Base-by-base conservation (phyloP, 202 grass and related monocot species). In the Elaeis oleifera region DNA sequence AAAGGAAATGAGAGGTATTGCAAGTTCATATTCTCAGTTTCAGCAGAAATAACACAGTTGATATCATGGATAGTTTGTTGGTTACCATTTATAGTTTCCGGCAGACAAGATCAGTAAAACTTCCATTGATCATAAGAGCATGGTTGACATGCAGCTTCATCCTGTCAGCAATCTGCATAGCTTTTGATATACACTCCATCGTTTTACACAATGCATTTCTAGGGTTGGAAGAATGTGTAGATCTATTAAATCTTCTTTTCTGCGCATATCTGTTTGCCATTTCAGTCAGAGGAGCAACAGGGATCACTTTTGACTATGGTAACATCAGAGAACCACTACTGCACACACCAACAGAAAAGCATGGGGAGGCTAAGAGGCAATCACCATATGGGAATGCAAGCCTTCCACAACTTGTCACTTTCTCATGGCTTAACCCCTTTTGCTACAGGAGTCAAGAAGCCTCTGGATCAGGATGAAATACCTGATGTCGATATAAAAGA, bases 351-450 rank as follows among this genome's bases (percentile, higher is more conserved):
- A 39, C 53, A 50, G 84, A 70, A 66, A 71, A 79, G 32, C 77
- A 77, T 24, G 53, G 24, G 62, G 87, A 88, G 75, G 78, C 19
- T 11, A 83, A 81, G 73, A 84, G 78, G 44, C 20, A 61, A 68
- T 80, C 81, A 56, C 69, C 75, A 55, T 99, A 99, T 61, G 74
- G 72, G 64, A 80, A 58, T 53, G 81, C 94, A 60, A 86, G 21
- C 69, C 56, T 86, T 74, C 50, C 73, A 29, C 81, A 91, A 60
- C 82, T 97, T 16, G 77, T 92, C 28, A 99, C 94, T 16, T 92
- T 92, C 78, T 92, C 88, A 59, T 97, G 88, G 88, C 82, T 97
- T 79, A 89, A 71, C 63, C 88, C 94, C 69, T 16, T 97, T 99
- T 75, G 61, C 28, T 58, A 80, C 22, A 16, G 94, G 94, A 86